phyloP scores from a whole-genome alignment of 179 eudicot genomes.

The Amaranthus tricolor region DNA sequence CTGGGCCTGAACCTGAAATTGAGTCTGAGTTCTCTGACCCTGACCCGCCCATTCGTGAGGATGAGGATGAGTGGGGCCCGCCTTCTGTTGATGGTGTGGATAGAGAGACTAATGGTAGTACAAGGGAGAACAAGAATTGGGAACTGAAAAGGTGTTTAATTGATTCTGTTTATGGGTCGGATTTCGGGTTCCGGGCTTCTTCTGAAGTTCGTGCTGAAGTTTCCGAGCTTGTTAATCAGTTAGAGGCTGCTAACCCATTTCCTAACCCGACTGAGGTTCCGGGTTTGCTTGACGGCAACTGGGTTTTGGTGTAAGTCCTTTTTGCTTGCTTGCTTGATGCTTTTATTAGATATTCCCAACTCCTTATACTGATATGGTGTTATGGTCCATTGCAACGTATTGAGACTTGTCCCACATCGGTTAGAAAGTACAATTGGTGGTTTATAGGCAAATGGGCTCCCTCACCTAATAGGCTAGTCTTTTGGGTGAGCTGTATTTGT shows the following conservation, averaged over 20 bases:
- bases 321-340: background rate
- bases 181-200: constrained; percentile 72
- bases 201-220: constrained; percentile 77
- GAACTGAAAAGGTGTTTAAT: constrained; percentile 79
- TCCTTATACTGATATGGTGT: background rate
- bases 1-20: constrained; percentile 50
- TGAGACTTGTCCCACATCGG: no score
- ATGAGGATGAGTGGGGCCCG: constrained; percentile 71
- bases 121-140: constrained; percentile 27
- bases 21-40: constrained; percentile 41
- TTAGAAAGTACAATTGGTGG: no score
- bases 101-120: background rate
- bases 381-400: no score
- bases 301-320: constrained; percentile 78
- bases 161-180: constrained; percentile 77
- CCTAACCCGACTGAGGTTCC: constrained; percentile 59
- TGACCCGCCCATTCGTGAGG: constrained; percentile 59
- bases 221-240: constrained; percentile 63
- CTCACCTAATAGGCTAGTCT: no score
- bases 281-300: constrained; percentile 80
- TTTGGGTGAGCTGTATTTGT: no score
- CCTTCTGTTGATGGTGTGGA: constrained; percentile 20
- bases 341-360: background rate
- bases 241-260: constrained; percentile 78
- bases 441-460: no score